These are phyloP conservation scores for Ziziphus jujuba DNA, from an alignment of 306 rosid species.

Conservation along the genomic window DNA sequence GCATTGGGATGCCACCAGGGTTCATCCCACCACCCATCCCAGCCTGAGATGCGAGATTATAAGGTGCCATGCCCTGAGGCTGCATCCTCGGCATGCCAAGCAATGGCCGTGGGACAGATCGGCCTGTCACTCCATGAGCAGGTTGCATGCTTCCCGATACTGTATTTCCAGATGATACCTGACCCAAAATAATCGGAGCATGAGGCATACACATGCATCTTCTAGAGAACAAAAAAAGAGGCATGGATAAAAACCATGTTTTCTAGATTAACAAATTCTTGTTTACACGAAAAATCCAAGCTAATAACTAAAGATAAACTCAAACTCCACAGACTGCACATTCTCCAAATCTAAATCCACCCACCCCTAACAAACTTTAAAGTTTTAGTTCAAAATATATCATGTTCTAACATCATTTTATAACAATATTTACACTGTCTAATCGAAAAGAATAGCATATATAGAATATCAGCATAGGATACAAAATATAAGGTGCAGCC, in stretches of 20 bases:
- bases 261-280: too few relatives aligned
- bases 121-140: conserved; percentile 55
- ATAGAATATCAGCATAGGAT: too few relatives aligned
- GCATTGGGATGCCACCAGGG: conserved; percentile 86
- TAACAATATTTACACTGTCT: too few relatives aligned
- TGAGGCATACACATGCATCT: background rate
- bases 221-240: background rate
- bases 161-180: conserved; percentile 79
- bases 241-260: background rate
- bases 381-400: too few relatives aligned
- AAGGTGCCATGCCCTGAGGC: conserved; percentile 67
- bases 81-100: conserved; percentile 80
- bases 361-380: too few relatives aligned
- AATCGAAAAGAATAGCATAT: too few relatives aligned
- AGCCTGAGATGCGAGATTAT: conserved; percentile 78
- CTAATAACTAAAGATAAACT: too few relatives aligned
- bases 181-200: conserved; percentile 26
- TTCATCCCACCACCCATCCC: conserved; percentile 84
- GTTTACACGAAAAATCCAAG: too few relatives aligned
- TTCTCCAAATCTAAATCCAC: too few relatives aligned
- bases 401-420: too few relatives aligned
- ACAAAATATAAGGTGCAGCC: too few relatives aligned
- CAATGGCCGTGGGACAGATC: conserved; percentile 72
- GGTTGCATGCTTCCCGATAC: conserved; percentile 63
- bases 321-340: too few relatives aligned